Evolutionary conservation across 768 basidiomycete species (phyloP).

Genomic region (Boletus sensibilis): DNA sequence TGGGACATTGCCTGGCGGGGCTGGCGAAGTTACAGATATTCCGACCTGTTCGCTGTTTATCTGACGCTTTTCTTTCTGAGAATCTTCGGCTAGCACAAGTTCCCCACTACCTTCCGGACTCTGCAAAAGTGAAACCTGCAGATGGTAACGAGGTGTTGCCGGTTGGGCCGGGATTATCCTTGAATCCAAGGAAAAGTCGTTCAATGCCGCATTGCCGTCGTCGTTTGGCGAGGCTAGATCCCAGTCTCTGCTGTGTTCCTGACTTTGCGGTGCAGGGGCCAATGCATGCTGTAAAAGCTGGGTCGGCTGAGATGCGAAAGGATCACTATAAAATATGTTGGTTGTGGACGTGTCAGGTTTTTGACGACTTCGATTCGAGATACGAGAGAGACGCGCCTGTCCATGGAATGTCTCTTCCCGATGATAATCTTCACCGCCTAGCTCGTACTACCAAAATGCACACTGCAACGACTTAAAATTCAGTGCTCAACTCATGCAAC

Average conservation of each 20-base stretch:
- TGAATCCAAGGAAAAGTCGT: conserved; percentile 44
- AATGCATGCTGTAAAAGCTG: conserved; percentile 51
- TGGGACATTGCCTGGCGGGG: conserved; percentile 21
- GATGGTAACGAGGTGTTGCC: conserved; percentile 50
- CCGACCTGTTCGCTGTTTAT: conserved; percentile 17
- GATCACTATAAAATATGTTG: conserved; percentile 36
- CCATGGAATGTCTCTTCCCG: conserved; percentile 30
- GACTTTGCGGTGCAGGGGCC: conserved; percentile 20
- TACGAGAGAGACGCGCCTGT: conserved; percentile 38
- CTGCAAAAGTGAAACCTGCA: conserved; percentile 26
- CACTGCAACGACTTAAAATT: conserved; percentile 3
- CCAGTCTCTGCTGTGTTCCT: conserved; percentile 11
- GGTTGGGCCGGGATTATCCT: conserved; percentile 35
- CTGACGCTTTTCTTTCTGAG: conserved; percentile 51
- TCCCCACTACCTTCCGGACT: conserved; percentile 12
- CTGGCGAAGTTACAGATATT: conserved; percentile 24
- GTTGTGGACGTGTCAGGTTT: conserved; percentile 10
- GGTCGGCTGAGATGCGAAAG: conserved; percentile 52
- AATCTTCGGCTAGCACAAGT: conserved; percentile 38
- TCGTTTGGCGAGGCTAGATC: conserved; percentile 17
- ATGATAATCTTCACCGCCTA: neutral
- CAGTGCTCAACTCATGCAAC: conserved; percentile 8
- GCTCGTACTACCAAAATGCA: neutral
- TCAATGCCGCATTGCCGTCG: conserved; percentile 24
- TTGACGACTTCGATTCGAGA: conserved; percentile 2